These are phyloP conservation scores for Cladophialophora carrionii DNA, from an alignment of 2,329 filamentous ascomycete species.

Conservation along the genomic window DNA sequence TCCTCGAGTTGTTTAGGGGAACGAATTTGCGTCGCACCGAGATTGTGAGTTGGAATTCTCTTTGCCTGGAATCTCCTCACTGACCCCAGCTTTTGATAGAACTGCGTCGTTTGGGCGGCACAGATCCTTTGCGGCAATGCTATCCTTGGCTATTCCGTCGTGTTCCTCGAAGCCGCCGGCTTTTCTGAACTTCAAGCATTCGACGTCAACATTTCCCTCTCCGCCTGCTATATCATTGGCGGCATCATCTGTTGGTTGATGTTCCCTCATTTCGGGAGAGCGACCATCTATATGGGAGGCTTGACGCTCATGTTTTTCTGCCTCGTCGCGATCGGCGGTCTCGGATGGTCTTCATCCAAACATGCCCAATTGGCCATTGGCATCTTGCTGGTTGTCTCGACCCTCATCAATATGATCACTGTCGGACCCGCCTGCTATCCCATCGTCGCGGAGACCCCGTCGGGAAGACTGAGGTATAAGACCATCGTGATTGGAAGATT, in stretches of 20 bases:
- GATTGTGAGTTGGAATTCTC: constrained; percentile 42
- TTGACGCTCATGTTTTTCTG: constrained; percentile 48
- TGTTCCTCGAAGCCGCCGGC: constrained; percentile 48
- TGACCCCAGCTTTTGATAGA: constrained; percentile 30
- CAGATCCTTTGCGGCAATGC: constrained; percentile 48
- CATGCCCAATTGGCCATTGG: constrained; percentile 43
- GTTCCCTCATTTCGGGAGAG: constrained; percentile 48
- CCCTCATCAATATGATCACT: constrained; percentile 59
- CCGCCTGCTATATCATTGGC: constrained; percentile 48
- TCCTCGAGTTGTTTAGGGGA: constrained; percentile 49
- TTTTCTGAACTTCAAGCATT: constrained; percentile 46
- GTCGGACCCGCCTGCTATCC: constrained; percentile 60
- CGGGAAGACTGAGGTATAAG: constrained; percentile 59
- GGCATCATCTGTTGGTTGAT: constrained; percentile 49
- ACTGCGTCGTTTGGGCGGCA: constrained; percentile 48
- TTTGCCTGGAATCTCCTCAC: background rate
- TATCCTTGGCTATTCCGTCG: constrained; percentile 45
- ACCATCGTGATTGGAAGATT: constrained; percentile 59
- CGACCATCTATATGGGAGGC: constrained; percentile 50
- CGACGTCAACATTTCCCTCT: constrained; percentile 48
- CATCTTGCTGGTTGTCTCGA: constrained; percentile 54
- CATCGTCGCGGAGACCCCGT: constrained; percentile 58
- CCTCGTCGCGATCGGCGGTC: constrained; percentile 44
- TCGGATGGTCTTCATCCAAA: constrained; percentile 39
- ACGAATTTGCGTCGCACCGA: constrained; percentile 50